Evolutionary conservation across 768 basidiomycete genomes (phyloP), one percentile per base, ranked within the genome.

Genomic region (Leccinum ochraceum): DNA sequence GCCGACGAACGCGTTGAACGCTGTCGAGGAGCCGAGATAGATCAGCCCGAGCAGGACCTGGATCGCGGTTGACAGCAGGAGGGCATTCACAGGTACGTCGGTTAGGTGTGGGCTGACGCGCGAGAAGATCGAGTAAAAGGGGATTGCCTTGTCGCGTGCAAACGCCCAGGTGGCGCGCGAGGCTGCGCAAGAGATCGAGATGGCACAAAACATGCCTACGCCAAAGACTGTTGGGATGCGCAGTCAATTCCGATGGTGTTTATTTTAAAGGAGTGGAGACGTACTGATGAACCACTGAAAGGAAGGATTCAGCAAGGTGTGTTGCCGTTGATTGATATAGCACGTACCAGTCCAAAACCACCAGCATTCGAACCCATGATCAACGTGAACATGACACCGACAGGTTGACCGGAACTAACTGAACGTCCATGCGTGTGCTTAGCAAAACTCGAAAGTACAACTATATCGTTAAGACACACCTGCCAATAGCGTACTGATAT

Each of bases 91-190:
- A 0, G 87, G 87, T 5, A 87, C 80, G 63, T 81, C 82, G 30
- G 74, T 67, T 9, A 76, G 60, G 42, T 70, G 63, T 8, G 73
- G 69, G 46, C 77, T 75, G 66, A 88, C 77, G 53, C 73, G 74
- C 7, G 80, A 73, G 75, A 87, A 87, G 59, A 76, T 66, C 11
- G 60, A 53, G 37, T 82, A 78, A 49, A 82, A 79, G 2, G 86
- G 88, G 46, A 89, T 83, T 1, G 84, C 88, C 60, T 80, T 80
- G 73, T 89, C 88, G 3, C 88, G 80, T 0, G 86, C 83, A 69
- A 89, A 89, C 51, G 84, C 84, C 88, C 87, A 89, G 3, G 87
- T 88, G 32, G 84, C 83, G 17, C 87, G 83, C 13, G 86, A 88
- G 39, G 87, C 84, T 9, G 86, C 86, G 56, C 84, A 86, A 44